Percentiles rank a stretch among this genome's conserved stretches.
Conservation (phyloP, 2,329 filamentous ascomycete species). For the Aspergillus arachidicola region DNA sequence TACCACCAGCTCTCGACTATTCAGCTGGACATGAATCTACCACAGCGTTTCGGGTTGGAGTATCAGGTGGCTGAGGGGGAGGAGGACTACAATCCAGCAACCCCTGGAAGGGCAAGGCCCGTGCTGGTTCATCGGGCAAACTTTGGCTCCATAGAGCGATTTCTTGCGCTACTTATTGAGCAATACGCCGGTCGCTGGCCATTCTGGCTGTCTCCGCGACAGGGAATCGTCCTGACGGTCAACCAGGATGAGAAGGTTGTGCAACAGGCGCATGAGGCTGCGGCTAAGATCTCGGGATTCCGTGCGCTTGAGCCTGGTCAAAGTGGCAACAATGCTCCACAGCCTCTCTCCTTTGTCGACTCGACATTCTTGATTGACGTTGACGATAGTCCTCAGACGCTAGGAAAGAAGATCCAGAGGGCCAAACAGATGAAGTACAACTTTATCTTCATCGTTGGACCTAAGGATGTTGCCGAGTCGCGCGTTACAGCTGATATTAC, state of each 20-base stretch:
- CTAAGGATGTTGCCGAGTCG: slow-evolving; percentile 61
- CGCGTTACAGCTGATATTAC: slow-evolving; percentile 53
- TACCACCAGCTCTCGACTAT: slow-evolving; percentile 88
- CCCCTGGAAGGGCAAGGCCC: slow-evolving; percentile 64
- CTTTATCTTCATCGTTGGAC: slow-evolving; percentile 72
- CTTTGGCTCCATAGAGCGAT: slow-evolving; percentile 78
- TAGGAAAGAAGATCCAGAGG: slow-evolving; percentile 71
- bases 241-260: slow-evolving; percentile 55
- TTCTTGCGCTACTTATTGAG: slow-evolving; percentile 84
- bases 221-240: slow-evolving; percentile 73
- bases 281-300: slow-evolving; percentile 54
- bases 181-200: slow-evolving; percentile 80
- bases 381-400: slow-evolving; percentile 63
- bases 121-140: slow-evolving; percentile 86
- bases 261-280: slow-evolving; percentile 53
- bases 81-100: slow-evolving; percentile 42
- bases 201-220: slow-evolving; percentile 84
- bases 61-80: slow-evolving; percentile 61
- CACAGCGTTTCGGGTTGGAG: slow-evolving; percentile 75
- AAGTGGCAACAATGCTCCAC: slow-evolving; percentile 30
- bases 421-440: slow-evolving; percentile 74
- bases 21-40: slow-evolving; percentile 87
- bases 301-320: slow-evolving; percentile 29
- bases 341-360: slow-evolving; percentile 51
- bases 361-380: slow-evolving; percentile 71